Conservation (phyloP, 164 flowering plant species). For the Hamamelis virginiana region DNA sequence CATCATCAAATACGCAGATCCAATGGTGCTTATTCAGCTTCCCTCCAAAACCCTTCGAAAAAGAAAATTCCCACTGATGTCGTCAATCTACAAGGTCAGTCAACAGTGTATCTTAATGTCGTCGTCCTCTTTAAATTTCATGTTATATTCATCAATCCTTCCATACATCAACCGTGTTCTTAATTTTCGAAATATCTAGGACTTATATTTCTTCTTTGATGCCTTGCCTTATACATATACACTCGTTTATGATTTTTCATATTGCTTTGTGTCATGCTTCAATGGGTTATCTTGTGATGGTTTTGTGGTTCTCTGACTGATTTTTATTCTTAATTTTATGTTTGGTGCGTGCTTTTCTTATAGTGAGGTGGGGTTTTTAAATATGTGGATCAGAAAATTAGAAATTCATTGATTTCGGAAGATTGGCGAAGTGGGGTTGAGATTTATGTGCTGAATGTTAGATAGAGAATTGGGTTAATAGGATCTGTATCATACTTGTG, state of each 20-base stretch:
- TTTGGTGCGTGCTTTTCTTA: not conserved
- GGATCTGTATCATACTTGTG: not conserved
- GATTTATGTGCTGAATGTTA: not conserved
- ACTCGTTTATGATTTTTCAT: not conserved
- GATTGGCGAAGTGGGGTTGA: no score
- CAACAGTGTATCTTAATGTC: not conserved
- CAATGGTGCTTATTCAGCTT: no score
- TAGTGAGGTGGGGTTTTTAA: not conserved
- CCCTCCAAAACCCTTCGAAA: no score
- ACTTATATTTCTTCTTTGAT: not conserved
- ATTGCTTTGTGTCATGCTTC: not conserved
- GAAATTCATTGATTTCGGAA: no score
- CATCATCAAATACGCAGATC: no score
- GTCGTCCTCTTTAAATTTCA: not conserved
- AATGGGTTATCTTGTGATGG: not conserved
- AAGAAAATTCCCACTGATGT: not conserved
- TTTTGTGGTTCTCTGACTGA: not conserved
- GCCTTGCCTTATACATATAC: no score
- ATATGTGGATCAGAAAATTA: not conserved
- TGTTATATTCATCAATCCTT: not conserved
- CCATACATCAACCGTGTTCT: not conserved
- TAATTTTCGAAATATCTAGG: not conserved
- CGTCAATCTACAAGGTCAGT: conserved; percentile 2
- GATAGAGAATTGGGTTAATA: not conserved
- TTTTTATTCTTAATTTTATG: not conserved